These are phyloP conservation scores for Chlorella sp. DNA, from an alignment of 139 green algal genomes.

Conservation along the genomic window DNA sequence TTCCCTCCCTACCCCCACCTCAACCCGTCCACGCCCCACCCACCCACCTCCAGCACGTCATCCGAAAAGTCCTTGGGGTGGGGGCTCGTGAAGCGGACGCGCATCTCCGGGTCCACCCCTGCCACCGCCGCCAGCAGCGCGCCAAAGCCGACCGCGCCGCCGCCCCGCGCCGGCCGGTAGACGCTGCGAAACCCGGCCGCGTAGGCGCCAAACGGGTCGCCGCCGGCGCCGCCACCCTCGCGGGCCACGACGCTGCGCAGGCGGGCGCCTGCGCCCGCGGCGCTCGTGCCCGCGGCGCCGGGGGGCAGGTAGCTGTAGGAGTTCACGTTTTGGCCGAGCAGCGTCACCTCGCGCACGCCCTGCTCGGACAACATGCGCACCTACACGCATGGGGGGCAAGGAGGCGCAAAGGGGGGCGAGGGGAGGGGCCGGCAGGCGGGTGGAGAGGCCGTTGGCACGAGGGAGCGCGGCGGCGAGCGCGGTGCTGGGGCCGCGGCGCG, in stretches of 20 bases:
- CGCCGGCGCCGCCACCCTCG: not conserved
- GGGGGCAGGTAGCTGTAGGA: constrained; percentile 70
- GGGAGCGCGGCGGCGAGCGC: not conserved
- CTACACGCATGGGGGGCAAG: constrained; percentile 11
- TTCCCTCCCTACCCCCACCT: no score
- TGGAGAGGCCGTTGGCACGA: not conserved
- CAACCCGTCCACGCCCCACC: no score
- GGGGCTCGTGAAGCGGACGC: constrained; percentile 90
- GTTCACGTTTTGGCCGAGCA: constrained; percentile 96
- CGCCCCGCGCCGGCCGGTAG: constrained; percentile 74
- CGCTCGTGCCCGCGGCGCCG: not conserved
- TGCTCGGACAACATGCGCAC: constrained; percentile 51
- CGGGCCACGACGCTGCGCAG: not conserved
- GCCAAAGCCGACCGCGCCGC: constrained; percentile 70
- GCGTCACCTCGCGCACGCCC: constrained; percentile 79
- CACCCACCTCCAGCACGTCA: constrained; percentile 67
- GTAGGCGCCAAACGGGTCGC: constrained; percentile 17
- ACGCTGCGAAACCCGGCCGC: constrained; percentile 51
- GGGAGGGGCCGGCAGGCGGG: not conserved
- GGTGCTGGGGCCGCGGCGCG: not conserved
- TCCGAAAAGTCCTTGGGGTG: constrained; percentile 89
- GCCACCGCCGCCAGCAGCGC: constrained; percentile 79
- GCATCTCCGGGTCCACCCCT: constrained; percentile 77
- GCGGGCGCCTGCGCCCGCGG: not conserved
- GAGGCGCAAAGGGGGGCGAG: not conserved